phyloP scores from a whole-genome alignment of 371 early-diverging fungal species.

The Scutellospora calospora region DNA sequence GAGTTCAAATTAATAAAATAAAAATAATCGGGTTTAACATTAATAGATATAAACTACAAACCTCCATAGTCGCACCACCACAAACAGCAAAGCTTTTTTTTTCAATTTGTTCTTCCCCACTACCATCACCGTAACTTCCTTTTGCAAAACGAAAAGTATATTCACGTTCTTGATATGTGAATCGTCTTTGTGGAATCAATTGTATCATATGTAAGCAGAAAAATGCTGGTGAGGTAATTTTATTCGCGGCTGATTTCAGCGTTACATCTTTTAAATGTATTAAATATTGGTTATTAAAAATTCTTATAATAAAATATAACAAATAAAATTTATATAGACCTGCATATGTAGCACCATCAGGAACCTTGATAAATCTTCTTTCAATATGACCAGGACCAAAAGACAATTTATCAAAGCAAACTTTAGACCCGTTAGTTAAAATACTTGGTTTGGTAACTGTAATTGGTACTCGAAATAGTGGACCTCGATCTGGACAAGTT shows the following conservation, averaged over 20 bases:
- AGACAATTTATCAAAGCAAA: slow-evolving; percentile 64
- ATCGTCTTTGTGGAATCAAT: slow-evolving; percentile 76
- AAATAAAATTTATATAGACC: slow-evolving; percentile 44
- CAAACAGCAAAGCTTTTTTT: slow-evolving; percentile 70
- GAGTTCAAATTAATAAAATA: not conserved
- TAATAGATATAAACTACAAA: slow-evolving; percentile 44
- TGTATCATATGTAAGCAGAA: slow-evolving; percentile 77
- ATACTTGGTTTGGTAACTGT: slow-evolving; percentile 86
- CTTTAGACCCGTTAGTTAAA: slow-evolving; percentile 57
- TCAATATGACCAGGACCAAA: slow-evolving; percentile 83
- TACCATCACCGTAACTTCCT: slow-evolving; percentile 69
- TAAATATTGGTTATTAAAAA: slow-evolving; percentile 35
- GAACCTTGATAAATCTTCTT: slow-evolving; percentile 85
- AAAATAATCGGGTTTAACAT: not conserved
- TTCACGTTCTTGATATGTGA: slow-evolving; percentile 65
- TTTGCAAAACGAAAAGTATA: slow-evolving; percentile 67
- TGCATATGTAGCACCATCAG: slow-evolving; percentile 81
- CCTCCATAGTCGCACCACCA: slow-evolving; percentile 82
- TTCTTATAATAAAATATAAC: not conserved
- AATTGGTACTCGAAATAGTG: slow-evolving; percentile 88
- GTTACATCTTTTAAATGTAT: slow-evolving; percentile 47
- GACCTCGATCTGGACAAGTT: slow-evolving; percentile 73
- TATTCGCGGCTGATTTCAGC: slow-evolving; percentile 52
- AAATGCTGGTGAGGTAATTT: slow-evolving; percentile 60
- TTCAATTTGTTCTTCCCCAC: slow-evolving; percentile 67